A percentile compares a stretch with the other conserved stretches of the same genome.
These are phyloP conservation scores for Pseudogymnoascus sp. DNA, from an alignment of 2,329 filamentous ascomycete species.

Conservation along the genomic window DNA sequence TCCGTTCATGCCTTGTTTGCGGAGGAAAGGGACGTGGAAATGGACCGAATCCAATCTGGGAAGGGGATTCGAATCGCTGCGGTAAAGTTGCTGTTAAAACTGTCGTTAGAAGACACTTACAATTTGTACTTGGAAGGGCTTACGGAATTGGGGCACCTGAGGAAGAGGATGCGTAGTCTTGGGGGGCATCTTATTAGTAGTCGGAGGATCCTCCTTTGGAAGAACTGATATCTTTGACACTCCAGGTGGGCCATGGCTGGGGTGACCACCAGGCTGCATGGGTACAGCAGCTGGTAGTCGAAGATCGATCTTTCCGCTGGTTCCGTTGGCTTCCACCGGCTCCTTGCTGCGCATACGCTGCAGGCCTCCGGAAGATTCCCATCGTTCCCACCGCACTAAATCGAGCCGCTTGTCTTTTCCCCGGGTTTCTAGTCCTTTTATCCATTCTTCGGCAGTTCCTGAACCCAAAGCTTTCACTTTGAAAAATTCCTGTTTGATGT, in stretches of 20 bases:
- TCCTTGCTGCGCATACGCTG: conserved; percentile 19
- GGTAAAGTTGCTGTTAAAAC: conserved; percentile 11
- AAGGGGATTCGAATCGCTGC: conserved; percentile 26
- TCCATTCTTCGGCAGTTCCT: conserved; percentile 67
- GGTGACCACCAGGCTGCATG: background rate
- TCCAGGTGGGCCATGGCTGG: background rate
- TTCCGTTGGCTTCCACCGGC: background rate
- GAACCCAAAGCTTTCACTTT: conserved; percentile 58
- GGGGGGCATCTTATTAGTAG: background rate
- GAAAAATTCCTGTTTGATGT: conserved; percentile 54
- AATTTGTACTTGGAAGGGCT: background rate
- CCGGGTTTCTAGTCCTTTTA: conserved; percentile 61
- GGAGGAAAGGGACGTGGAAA: conserved; percentile 20
- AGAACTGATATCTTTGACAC: background rate
- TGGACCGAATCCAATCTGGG: conserved; percentile 23
- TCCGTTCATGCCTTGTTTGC: conserved; percentile 40
- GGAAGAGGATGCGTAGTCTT: background rate
- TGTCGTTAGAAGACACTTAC: conserved; percentile 1
- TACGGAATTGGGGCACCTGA: conserved; percentile 1
- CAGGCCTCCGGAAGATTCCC: conserved; percentile 32
- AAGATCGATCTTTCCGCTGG: background rate
- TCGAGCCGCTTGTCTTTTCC: conserved; percentile 55
- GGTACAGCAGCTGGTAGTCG: background rate
- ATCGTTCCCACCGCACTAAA: conserved; percentile 64
- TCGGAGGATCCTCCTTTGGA: background rate